Conservation (phyloP, 148 eudicot species). For the Rhododendron ovatum region DNA sequence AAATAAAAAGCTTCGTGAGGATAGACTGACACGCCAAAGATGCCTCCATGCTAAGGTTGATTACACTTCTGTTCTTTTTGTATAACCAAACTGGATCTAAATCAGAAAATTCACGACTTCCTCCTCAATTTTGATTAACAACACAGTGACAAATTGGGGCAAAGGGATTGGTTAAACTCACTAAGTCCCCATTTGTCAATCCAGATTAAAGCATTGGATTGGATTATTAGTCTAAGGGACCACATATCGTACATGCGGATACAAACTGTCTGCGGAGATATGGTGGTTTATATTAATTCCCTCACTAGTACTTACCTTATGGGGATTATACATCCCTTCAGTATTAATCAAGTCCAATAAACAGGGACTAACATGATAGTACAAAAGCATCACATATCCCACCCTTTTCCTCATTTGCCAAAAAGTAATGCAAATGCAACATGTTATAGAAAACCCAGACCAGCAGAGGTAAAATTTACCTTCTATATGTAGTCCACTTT, state of each 20-base stretch:
- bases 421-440: neutral
- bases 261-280: neutral
- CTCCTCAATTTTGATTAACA: neutral
- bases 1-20: neutral
- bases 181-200: neutral
- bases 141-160: neutral
- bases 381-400: neutral
- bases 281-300: neutral
- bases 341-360: neutral
- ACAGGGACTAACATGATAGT: neutral
- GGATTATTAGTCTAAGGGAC: neutral
- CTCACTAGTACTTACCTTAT: neutral
- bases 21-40: neutral
- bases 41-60: neutral
- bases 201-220: neutral
- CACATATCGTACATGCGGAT: neutral
- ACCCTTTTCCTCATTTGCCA: neutral
- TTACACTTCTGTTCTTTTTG: neutral
- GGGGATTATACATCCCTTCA: neutral
- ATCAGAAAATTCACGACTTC: neutral
- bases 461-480: slow-evolving; percentile 36
- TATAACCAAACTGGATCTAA: neutral
- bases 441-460: neutral
- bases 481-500: slow-evolving; percentile 98
- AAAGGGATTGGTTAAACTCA: neutral